Conservation (phyloP, 2,329 filamentous ascomycete genomes). For the Trichoderma endophyticum region DNA sequence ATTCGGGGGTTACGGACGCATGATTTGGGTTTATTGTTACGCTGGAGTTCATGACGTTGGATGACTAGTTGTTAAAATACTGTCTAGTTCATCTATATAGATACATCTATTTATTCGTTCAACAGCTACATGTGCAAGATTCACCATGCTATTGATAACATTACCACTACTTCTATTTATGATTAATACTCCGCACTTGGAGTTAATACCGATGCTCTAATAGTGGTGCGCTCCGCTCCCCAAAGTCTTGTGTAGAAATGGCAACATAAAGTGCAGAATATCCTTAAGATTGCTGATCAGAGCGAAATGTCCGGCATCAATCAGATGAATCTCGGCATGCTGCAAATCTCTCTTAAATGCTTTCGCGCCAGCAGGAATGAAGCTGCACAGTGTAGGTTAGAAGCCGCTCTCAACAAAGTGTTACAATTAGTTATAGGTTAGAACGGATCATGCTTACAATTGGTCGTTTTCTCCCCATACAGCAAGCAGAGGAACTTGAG, state of each 20-base stretch:
- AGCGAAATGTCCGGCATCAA: constrained; percentile 58
- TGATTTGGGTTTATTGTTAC: neutral
- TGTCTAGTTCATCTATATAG: neutral
- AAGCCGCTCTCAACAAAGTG: too few species aligned
- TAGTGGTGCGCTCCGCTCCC: neutral
- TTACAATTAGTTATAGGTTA: neutral
- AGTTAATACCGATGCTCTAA: neutral
- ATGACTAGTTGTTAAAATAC: neutral
- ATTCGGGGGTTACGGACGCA: neutral
- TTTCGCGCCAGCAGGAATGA: constrained; percentile 50
- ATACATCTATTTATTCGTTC: neutral
- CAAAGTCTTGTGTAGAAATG: neutral
- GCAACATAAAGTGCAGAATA: neutral
- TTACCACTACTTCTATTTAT: neutral
- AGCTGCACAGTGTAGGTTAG: constrained; percentile 32
- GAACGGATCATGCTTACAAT: neutral
- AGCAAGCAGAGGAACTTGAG: constrained; percentile 51
- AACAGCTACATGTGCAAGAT: neutral
- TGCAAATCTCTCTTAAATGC: constrained; percentile 50
- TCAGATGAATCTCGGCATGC: constrained; percentile 45
- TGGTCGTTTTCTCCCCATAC: constrained; percentile 58
- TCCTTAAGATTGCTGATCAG: neutral
- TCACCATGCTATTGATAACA: neutral
- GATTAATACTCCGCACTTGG: neutral
- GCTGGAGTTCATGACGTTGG: neutral